Evolutionary conservation across 176 grass and related monocot genomes (phyloP), one percentile per base, ranked within the genome.

Genomic region (Oryza rufipogon): DNA sequence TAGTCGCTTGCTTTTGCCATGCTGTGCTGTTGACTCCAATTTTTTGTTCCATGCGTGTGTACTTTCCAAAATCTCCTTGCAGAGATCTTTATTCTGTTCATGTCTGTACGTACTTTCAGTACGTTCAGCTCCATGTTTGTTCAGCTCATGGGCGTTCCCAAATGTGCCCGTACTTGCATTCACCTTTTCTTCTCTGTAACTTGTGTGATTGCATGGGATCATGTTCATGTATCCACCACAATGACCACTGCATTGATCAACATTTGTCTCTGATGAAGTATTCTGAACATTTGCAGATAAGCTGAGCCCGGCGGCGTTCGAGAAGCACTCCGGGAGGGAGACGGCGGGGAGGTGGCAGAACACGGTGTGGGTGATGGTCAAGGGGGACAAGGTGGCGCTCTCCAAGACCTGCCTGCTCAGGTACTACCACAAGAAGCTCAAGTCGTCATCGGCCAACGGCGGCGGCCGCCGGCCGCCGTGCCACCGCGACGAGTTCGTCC

Each of bases 281-380:
- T 1, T 60, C 7, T 60, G 6, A 60, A n/a, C 58, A 46, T 56
- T 56, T 67, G 38, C 83, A 92, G 91, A 87, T 71, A 92, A 92
- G 56, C 82, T 92, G 73, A 92, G 87, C 52, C 91, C 87, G 25
- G 80, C 91, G 30, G 91, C 91, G 80, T 92, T 92, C 73, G 91
- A 92, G 84, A 92, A 92, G 70, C 91, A 92, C 69, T 92, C 87
- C 13, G 87, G 80, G 3, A 70, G 91, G 58, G 91, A 87, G 48
- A 92, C 91, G 30, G 91, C 91, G 11, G 83, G 80, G 22, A 92
- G 87, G 81, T 89, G 91, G 91, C 89, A 92, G 80, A 92, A 86
- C 84, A 92, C 86, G 66, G 81, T 92, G 48, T 92, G 91, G 91
- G 86, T 89, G 16, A 87, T 89, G 11, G 80, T 89, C 30, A 70